A percentile compares a stretch with the other conserved stretches of the same genome.
phyloP scores from a whole-genome alignment of 176 grass and related monocot species.

The Coix lacrymajobi region DNA sequence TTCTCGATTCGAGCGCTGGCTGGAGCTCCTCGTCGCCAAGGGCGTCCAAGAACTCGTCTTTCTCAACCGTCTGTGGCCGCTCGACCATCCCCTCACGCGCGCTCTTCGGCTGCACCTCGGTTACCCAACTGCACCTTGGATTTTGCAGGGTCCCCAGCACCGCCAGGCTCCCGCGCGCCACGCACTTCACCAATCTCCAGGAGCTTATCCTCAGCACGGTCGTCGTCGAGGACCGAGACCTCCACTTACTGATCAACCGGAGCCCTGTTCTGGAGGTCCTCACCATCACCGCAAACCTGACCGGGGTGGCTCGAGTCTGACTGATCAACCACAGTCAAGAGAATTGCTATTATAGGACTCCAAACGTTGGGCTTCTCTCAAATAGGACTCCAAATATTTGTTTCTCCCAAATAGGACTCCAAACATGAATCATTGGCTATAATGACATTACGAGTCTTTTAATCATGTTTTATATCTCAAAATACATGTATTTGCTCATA shows the following conservation, averaged over 20 bases:
- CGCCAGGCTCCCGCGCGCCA: neutral
- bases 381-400: too few species aligned
- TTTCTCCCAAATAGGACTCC: too few species aligned
- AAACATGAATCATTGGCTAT: too few species aligned
- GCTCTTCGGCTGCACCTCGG: neutral
- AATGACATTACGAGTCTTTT: too few species aligned
- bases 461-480: too few species aligned
- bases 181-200: neutral
- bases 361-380: too few species aligned
- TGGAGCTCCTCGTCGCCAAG: too few species aligned
- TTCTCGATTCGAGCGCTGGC: too few species aligned
- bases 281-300: neutral
- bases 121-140: neutral
- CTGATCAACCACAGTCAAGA: neutral
- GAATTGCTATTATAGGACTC: too few species aligned
- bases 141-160: neutral
- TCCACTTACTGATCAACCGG: neutral
- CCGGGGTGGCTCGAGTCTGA: neutral
- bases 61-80: neutral
- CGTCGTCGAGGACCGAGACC: neutral
- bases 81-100: neutral
- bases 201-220: neutral
- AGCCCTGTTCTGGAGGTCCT: neutral
- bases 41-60: neutral
- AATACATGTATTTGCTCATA: too few species aligned